phyloP scores from a whole-genome alignment of 192 early-diverging fungal species.

The Entrophospora sp. region DNA sequence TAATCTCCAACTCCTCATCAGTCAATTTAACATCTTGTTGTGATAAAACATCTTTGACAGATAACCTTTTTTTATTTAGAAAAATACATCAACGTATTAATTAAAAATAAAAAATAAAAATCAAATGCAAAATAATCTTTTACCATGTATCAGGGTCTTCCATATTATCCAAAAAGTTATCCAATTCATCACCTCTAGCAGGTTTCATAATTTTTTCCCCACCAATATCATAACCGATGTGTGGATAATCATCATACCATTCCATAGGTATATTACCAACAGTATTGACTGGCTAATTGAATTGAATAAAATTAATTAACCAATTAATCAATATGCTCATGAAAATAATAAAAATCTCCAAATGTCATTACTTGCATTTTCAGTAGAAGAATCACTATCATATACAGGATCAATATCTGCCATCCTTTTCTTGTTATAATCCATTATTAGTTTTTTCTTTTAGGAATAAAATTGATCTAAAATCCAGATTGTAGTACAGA shows the following conservation, averaged over 20 bases:
- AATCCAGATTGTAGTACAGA: too few relatives aligned
- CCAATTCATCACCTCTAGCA: conserved; percentile 85
- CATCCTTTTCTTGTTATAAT: too few relatives aligned
- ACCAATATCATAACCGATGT: conserved; percentile 93
- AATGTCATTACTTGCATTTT: conserved; percentile 58
- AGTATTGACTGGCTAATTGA: conserved; percentile 67
- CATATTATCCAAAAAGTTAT: conserved; percentile 84
- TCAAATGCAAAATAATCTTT: too few relatives aligned
- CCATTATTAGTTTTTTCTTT: too few relatives aligned
- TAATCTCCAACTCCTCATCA: conserved; percentile 87
- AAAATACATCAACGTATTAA: too few relatives aligned
- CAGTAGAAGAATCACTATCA: conserved; percentile 85
- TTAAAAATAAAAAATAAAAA: too few relatives aligned
- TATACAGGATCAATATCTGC: conserved; percentile 92
- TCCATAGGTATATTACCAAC: conserved; percentile 94
- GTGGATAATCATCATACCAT: conserved; percentile 95
- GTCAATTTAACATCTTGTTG: conserved; percentile 77
- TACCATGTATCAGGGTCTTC: conserved; percentile 90
- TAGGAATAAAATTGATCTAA: too few relatives aligned
- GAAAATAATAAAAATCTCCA: not conserved
- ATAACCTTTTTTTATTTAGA: conserved; percentile 42
- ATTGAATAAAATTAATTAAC: not conserved
- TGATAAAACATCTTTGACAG: conserved; percentile 74
- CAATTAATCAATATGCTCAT: not conserved
- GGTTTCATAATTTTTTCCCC: conserved; percentile 88